Percentiles rank a stretch among this genome's conserved stretches.
Conservation (phyloP, 306 rosid genomes). For the Castanea mollissima region DNA sequence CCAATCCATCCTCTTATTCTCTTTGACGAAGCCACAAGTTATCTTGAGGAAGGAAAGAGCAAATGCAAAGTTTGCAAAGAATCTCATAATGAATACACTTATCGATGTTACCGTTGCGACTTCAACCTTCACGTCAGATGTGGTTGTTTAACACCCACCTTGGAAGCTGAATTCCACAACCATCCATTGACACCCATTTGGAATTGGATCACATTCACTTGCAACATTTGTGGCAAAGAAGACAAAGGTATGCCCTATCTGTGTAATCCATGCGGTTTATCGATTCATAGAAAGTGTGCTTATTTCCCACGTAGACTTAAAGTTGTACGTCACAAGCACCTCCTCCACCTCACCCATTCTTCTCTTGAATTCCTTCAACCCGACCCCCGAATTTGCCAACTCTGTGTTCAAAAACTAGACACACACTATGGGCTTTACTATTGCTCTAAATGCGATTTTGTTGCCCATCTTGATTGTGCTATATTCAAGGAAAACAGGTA, state of each 20-base stretch:
- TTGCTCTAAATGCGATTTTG: neutral
- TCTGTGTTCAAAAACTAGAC: neutral
- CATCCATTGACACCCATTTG: neutral
- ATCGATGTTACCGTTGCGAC: neutral
- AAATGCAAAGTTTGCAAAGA: no score
- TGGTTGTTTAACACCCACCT: neutral
- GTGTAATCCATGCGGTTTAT: neutral
- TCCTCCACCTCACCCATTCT: neutral
- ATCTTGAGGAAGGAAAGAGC: no score
- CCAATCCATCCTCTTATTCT: no score
- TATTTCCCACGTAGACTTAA: neutral
- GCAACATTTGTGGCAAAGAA: neutral
- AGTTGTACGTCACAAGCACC: neutral
- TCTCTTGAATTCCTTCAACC: neutral
- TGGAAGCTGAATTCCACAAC: neutral
- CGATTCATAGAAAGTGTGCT: neutral
- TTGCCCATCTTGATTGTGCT: neutral
- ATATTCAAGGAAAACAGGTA: neutral
- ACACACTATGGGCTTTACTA: neutral
- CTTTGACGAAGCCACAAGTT: no score
- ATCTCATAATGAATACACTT: neutral
- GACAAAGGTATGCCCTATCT: neutral
- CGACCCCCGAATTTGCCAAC: neutral
- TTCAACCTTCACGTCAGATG: neutral
- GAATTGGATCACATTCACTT: neutral